Conservation (phyloP, 139 green algal species). For the Trebouxia sp. region DNA sequence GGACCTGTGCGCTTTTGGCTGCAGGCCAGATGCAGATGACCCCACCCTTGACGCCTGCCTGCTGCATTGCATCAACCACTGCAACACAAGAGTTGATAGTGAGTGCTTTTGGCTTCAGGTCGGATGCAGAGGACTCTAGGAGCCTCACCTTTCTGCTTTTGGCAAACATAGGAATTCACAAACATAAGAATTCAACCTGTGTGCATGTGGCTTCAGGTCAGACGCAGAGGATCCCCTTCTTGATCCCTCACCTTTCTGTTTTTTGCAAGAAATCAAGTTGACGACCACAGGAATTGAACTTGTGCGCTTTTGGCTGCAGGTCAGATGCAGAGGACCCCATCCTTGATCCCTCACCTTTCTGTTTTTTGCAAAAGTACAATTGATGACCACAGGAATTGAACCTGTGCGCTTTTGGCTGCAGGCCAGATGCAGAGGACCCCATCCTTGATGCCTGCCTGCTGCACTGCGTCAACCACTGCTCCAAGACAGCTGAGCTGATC, state of each 20-base stretch:
- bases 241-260: too few species aligned
- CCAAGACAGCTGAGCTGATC: constrained; percentile 77
- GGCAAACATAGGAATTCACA: too few species aligned
- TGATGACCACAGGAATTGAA: neutral
- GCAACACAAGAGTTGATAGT: constrained; percentile 64
- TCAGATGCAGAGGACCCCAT: too few species aligned
- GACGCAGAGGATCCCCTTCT: too few species aligned
- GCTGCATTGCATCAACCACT: neutral
- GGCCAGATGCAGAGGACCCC: constrained; percentile 39
- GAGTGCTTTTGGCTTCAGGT: too few species aligned
- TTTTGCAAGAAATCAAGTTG: neutral
- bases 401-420: constrained; percentile 8
- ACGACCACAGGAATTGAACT: too few species aligned
- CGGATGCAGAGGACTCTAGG: too few species aligned
- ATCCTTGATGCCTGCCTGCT: constrained; percentile 77
- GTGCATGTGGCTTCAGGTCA: neutral
- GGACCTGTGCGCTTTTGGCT: neutral
- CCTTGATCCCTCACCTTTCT: too few species aligned
- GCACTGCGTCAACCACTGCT: constrained; percentile 82
- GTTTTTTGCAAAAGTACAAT: neutral
- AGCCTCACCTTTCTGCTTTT: too few species aligned
- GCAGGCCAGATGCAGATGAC: neutral
- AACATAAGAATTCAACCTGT: too few species aligned
- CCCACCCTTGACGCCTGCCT: neutral
- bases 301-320: too few species aligned